Percentiles rank a stretch among this genome's conserved stretches.
Evolutionary conservation across 306 rosid genomes (phyloP).

Genomic region (Cucurbita maxima): DNA sequence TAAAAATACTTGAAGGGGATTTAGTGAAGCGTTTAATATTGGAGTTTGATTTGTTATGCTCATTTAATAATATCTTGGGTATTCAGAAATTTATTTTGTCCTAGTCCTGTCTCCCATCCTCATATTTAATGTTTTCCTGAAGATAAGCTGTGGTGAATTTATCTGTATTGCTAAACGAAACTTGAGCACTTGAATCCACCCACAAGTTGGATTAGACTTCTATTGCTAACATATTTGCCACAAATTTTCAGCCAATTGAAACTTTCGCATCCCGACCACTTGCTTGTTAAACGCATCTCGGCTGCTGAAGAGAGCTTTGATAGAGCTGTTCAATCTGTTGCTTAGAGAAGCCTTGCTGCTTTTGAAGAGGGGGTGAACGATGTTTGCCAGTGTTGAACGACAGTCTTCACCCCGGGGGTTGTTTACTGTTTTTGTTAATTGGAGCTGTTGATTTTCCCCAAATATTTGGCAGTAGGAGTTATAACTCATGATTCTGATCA

Average conservation of each 20-base stretch:
- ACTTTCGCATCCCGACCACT: constrained; percentile 76
- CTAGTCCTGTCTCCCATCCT: background rate
- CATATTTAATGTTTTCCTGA: background rate
- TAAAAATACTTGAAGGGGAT: background rate
- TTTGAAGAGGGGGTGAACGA: background rate
- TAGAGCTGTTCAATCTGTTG: constrained; percentile 69
- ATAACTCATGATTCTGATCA: background rate
- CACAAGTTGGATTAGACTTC: background rate
- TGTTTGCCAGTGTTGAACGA: background rate
- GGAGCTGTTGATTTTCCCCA: background rate
- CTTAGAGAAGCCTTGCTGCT: constrained; percentile 21
- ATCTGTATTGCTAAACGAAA: background rate
- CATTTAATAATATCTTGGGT: background rate
- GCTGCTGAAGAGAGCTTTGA: constrained; percentile 84
- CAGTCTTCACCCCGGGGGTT: background rate
- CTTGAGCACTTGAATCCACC: background rate
- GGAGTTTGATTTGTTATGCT: background rate
- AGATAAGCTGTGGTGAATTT: background rate
- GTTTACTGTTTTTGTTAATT: background rate
- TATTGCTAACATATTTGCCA: background rate
- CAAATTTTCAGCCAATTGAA: constrained; percentile 75
- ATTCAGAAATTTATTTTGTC: background rate
- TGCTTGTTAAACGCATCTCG: constrained; percentile 58
- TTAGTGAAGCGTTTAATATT: background rate
- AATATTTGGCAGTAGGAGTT: background rate